phyloP scores from a whole-genome alignment of 345 rosid genomes.

The Salix suchowensis region DNA sequence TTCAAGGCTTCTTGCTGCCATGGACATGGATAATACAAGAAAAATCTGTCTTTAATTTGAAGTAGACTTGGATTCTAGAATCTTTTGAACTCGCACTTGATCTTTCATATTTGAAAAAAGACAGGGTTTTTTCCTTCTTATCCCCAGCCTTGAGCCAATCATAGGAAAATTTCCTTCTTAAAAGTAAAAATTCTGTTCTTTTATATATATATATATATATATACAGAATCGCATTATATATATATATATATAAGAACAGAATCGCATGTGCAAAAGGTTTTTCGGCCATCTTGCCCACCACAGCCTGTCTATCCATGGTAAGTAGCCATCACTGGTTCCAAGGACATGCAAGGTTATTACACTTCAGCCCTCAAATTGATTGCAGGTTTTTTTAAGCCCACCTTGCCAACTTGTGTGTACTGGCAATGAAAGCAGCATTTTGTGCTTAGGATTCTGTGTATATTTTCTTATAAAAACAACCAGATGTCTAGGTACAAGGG shows the following conservation, averaged over 20 bases:
- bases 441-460: not conserved
- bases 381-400: not conserved
- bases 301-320: constrained; percentile 10
- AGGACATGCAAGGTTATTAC: constrained; percentile 6
- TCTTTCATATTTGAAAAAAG: not conserved
- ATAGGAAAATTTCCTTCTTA: not conserved
- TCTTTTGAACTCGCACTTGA: no score
- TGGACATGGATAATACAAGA: not conserved
- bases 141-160: not conserved
- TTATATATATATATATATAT: no score
- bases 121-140: not conserved
- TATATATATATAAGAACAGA: not conserved
- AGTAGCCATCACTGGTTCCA: constrained; percentile 1
- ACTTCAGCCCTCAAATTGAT: not conserved
- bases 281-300: not conserved
- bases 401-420: not conserved
- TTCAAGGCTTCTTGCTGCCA: not conserved
- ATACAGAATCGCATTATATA: no score
- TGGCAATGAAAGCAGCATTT: not conserved
- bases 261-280: not conserved
- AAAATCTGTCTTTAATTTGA: not conserved
- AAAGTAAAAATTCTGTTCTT: no score
- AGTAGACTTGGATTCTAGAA: not conserved
- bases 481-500: not conserved
- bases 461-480: not conserved